These are phyloP conservation scores for Hygrocybe punicea DNA, from an alignment of 768 basidiomycete species.

Conservation along the genomic window DNA sequence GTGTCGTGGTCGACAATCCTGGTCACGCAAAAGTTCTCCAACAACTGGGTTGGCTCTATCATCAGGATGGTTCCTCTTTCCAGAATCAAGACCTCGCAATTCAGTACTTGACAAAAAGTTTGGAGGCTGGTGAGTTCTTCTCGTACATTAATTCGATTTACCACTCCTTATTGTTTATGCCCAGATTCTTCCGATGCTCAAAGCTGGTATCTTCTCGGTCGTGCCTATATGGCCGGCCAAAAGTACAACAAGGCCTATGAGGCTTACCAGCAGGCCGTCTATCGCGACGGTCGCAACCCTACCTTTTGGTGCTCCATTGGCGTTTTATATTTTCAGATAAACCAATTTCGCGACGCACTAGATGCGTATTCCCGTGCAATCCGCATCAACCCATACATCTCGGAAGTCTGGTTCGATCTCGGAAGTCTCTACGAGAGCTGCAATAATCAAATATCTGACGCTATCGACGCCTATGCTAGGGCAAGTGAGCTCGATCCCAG, in stretches of 20 bases:
- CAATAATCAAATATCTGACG: conserved; percentile 98
- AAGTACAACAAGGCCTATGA: conserved; percentile 99
- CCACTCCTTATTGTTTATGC: conserved; percentile 5
- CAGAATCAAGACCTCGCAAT: conserved; percentile 96
- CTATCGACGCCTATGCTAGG: conserved; percentile 95
- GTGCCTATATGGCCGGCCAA: conserved; percentile 97
- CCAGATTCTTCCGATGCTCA: conserved; percentile 92
- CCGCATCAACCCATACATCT: conserved; percentile 97
- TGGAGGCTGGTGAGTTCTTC: conserved; percentile 78
- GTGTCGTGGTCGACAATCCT: conserved; percentile 90
- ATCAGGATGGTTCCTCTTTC: conserved; percentile 92
- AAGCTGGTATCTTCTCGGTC: conserved; percentile 97
- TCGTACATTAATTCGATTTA: conserved; percentile 1
- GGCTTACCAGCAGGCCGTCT: conserved; percentile 98
- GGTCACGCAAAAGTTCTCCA: conserved; percentile 96
- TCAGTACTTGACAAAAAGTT: conserved; percentile 86
- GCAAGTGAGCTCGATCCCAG: conserved; percentile 90
- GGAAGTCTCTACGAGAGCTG: conserved; percentile 96
- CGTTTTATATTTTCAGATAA: conserved; percentile 98
- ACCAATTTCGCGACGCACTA: conserved; percentile 97
- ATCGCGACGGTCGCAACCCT: conserved; percentile 97
- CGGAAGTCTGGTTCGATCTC: conserved; percentile 94
- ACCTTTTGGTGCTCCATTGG: conserved; percentile 99
- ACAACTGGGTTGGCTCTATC: conserved; percentile 96
- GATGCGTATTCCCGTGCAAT: conserved; percentile 99